Evolutionary conservation across 2,329 filamentous ascomycete species (phyloP), one percentile per base, ranked within the genome.

Genomic region (Colletotrichum australisinense): DNA sequence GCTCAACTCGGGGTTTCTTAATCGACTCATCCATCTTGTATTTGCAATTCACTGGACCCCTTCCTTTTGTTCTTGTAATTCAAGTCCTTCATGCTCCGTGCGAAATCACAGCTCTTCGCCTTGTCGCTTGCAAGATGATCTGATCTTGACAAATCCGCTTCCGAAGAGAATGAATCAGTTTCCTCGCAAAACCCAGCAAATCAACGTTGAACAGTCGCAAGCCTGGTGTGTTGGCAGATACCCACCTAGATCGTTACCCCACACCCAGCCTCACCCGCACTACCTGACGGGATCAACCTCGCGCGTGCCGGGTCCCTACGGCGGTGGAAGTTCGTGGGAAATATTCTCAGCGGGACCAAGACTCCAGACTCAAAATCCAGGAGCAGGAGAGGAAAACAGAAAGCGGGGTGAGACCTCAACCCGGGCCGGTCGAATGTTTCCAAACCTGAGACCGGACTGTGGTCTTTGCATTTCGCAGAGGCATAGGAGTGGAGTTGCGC

Each of bases 251-350:
- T 52, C 22, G 38, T 26, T 24, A 26, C 56, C 56, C 65, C 53
- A 67, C 35, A 67, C 19, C 58, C 66, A 68, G 57, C 66, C 66
- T 63, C 66, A 68, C 30, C 57, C n/a, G 30, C 57, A 56, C 66
- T 59, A 58, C 6, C 11, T 63, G 49, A 24, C 32, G 42, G 42
- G 42, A 49, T 49, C 42, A 49, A 9, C 42, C 42, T 49, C 42
- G 42, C 42, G 19, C 19, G 9, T 22, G 38, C 42, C 42, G 42
- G 42, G 42, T 22, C 19, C 42, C 9, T 49, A 49, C 42, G 42
- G 42, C 19, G 42, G n/a, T 49, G 19, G 19, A 49, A 49, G 19
- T n/a, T 49, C 42, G 42, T 49, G 42, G n/a, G 42, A 49, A 49
- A 19, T 22, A 49, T 49, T 22, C 42, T 19, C 6, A 9, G 42